Evolutionary conservation across 495 filamentous ascomycete species (phyloP), one percentile per base, ranked within the genome.

Genomic region (Endocarpon pusillum): DNA sequence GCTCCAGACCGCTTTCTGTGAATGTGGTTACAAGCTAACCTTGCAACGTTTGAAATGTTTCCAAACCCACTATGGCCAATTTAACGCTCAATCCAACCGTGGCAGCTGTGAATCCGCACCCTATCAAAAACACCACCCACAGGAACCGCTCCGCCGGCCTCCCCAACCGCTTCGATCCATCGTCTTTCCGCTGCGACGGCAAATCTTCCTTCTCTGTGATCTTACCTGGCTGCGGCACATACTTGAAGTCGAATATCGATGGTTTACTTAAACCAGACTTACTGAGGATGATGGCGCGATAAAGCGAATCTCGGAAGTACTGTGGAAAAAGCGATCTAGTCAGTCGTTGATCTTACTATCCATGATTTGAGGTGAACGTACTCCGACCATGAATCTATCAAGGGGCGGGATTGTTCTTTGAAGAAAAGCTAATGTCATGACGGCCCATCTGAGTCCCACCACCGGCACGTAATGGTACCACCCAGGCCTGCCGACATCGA

Each of bases 401-500:
- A 55, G 41, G 7, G 12, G 34, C 5, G 49, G 58, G 10, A 64
- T 42, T 1, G 35, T 25, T 10, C 56, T 43, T 37, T 65, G 54
- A 1, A 45, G 31, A 41, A 58, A 58, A 18, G 46, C 50, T 20
- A 67, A 26, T 2, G 40, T 25, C 44, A 54, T 55, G 39, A 66
- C 61, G 39, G 67, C 57, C 5, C 63, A 14, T 31, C 59, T 63
- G 33, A 62, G 60, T 6, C 64, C 58, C 3, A 48, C 44, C 45
- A 66, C 58, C 8, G 63, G 39, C 1, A 51, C 39, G 51, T 58
- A 61, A 40, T 63, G 61, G 32, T 63, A 59, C 3, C 49, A 12
- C 16, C 52, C 44, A 4, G 65, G 59, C n/a, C 45, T 46, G 0
- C 62, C 60, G 11, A 82, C 53, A 3, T 54, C 66, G 7, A 82